Evolutionary conservation across 148 eudicot species (phyloP).

Genomic region (Rhododendron ferrugineum): DNA sequence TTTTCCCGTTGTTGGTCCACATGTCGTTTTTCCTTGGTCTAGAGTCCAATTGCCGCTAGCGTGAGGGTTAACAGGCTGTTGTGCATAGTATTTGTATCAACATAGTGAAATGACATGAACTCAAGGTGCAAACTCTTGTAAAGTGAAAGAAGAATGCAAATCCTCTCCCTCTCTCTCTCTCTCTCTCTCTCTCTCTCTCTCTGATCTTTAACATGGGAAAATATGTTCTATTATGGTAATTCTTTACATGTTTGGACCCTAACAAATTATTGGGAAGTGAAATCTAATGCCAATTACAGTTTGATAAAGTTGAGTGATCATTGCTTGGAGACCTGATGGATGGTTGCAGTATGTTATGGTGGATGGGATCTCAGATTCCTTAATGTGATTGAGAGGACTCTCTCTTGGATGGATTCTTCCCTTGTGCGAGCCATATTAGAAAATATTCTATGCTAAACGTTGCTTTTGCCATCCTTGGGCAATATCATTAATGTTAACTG

Average conservation of each 20-base stretch:
- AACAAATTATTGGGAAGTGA: neutral
- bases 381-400: neutral
- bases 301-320: neutral
- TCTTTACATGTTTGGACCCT: neutral
- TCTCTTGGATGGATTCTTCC: neutral
- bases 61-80: neutral
- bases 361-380: neutral
- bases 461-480: conserved; percentile 2
- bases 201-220: neutral
- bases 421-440: neutral
- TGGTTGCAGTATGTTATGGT: neutral
- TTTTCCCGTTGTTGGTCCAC: neutral
- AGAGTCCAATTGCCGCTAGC: neutral
- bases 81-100: neutral
- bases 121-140: neutral
- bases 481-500: conserved; percentile 22
- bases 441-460: neutral
- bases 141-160: neutral
- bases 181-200: neutral
- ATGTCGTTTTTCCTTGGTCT: neutral
- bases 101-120: neutral
- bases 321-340: neutral
- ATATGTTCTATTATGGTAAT: neutral
- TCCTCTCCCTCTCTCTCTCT: neutral
- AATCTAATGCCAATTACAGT: neutral